A percentile compares a stretch with the other conserved stretches of the same genome.
Conservation (phyloP, 2,329 filamentous ascomycete genomes). For the Diaporthe ilicicola region DNA sequence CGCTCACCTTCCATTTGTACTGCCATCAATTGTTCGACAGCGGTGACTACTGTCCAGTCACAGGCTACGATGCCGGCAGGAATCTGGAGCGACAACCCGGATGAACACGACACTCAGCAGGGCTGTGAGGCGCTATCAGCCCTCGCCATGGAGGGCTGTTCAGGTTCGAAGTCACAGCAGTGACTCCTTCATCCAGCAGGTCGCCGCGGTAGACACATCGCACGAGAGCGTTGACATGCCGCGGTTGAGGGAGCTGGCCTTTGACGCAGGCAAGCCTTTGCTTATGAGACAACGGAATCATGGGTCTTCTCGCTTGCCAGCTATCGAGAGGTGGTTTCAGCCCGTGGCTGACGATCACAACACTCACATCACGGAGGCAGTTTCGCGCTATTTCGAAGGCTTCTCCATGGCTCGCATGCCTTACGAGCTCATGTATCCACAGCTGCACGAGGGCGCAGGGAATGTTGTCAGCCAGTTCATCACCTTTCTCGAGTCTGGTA, state of each 20-base stretch:
- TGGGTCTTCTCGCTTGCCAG: constrained; percentile 2
- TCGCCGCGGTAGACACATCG: neutral
- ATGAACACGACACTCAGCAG: neutral
- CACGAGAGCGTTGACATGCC: constrained; percentile 1
- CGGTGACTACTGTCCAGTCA: neutral
- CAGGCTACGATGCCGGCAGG: neutral
- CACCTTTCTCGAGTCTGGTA: constrained; percentile 2
- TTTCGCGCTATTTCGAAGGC: constrained; percentile 16
- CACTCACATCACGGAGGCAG: neutral
- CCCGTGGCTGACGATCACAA: neutral
- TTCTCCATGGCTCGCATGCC: constrained; percentile 19
- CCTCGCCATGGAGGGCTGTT: neutral
- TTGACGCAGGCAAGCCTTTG: constrained; percentile 20
- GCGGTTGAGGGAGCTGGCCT: constrained; percentile 1
- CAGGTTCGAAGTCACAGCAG: constrained; percentile 7
- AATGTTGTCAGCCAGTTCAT: constrained; percentile 13
- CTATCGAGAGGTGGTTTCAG: constrained; percentile 30
- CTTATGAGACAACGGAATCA: constrained; percentile 23
- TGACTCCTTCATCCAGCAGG: neutral
- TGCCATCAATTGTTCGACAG: no score
- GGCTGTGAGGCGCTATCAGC: neutral
- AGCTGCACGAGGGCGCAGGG: neutral
- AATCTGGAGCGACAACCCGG: neutral
- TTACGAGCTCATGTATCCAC: constrained; percentile 32
- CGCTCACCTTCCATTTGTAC: neutral